Conservation (phyloP, 2,329 filamentous ascomycete genomes). For the Talaromyces pinophilus region DNA sequence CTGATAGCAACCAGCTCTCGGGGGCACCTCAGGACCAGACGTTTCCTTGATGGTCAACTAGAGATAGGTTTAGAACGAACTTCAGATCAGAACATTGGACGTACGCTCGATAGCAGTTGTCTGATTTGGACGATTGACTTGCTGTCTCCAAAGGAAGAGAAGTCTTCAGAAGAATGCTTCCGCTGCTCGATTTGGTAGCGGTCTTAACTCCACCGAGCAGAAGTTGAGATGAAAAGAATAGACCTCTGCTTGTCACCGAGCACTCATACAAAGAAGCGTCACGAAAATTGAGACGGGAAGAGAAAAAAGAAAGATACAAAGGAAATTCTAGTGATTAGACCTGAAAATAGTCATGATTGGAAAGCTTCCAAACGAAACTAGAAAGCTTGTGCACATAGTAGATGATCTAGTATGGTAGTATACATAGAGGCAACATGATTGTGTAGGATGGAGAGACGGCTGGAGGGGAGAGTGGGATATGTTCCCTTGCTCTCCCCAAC, state of each 20-base stretch:
- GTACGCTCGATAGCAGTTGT: not conserved
- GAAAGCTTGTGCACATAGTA: not conserved
- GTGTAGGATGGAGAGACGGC: slow-evolving; percentile 28
- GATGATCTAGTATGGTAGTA: slow-evolving; percentile 5
- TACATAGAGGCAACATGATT: not conserved
- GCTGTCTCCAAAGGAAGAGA: not conserved
- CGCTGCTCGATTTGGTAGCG: not conserved
- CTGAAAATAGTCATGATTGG: not conserved
- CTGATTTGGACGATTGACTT: not conserved
- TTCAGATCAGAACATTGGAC: not conserved
- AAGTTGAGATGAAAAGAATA: not conserved
- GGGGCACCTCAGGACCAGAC: not conserved
- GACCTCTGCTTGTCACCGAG: not conserved
- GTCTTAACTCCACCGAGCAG: not conserved
- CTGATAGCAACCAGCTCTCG: not conserved
- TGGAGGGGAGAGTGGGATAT: slow-evolving; percentile 13
- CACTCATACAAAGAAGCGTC: not conserved
- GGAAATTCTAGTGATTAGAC: no score
- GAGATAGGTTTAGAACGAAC: not conserved
- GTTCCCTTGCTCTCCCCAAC: not conserved
- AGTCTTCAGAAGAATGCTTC: not conserved
- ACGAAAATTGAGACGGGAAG: not conserved
- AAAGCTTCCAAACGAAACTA: not conserved
- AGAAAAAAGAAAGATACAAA: not conserved
- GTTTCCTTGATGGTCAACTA: not conserved